Evolutionary conservation across 139 green algal genomes (phyloP), one percentile per base, ranked within the genome.

Genomic region (Chlamydomonas schloesseri): DNA sequence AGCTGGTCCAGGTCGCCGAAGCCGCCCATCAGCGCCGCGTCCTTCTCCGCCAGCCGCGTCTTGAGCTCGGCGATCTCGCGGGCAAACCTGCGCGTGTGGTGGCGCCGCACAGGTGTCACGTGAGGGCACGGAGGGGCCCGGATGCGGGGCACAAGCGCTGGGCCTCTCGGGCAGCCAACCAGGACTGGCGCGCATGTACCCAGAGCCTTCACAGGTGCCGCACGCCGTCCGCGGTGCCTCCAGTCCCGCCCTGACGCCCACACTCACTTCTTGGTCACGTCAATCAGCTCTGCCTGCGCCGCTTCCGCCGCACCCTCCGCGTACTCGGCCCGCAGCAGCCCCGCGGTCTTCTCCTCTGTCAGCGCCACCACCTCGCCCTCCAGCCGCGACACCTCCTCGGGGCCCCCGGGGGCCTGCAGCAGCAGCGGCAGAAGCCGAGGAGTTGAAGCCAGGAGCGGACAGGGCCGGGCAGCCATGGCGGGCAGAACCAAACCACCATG

Each of bases 21-120:
- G 36, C 93, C 93, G 34, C 93, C 93, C 88, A 94, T 90, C 42
- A 96, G 88, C 88, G 93, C 89, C 9, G 93, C 93, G 82, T 96
- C 93, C 83, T 92, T 93, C 84, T 94, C 92, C 28, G 86, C 92
- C 24, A 94, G 58, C 26, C 91, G 88, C 13, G 87, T 88, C 78
- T 95, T 95, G 24, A 95, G 91, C 36, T 89, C 86, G 1, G 92
- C 92, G 21, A 94, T 91, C 77, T 95, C 92, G 20, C 91, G 75
- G 0, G 92, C 92, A 72, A 91, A 94, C 81, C 91, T 85, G 68
- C 80, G 36, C 15, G 23, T n/a, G 28, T 10, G 33, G 71, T 15
- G 9, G 70, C 57, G 26, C 17, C 36, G 10, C 37, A 11, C 28
- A 24, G 26, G 72, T 15, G 42, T 46, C 47, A 23, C 24, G 29